phyloP scores from a whole-genome alignment of 139 green algal genomes.

The Penium margaritaceum region DNA sequence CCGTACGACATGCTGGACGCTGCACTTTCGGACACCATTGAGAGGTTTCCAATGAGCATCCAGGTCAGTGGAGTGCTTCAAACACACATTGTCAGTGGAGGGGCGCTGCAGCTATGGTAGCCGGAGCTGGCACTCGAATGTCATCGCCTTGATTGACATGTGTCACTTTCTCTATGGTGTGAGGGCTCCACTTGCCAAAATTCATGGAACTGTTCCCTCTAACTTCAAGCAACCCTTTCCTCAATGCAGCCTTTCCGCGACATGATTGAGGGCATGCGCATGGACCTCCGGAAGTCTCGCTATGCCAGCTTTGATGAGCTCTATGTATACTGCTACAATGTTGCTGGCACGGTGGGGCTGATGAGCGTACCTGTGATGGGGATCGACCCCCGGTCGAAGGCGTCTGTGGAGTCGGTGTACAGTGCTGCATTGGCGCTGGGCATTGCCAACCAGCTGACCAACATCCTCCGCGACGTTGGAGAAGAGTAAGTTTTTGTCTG shows the following conservation, averaged over 20 bases:
- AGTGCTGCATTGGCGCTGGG: constrained; percentile 81
- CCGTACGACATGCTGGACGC: constrained; percentile 93
- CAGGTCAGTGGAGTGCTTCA: too few species aligned
- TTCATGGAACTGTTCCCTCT: neutral
- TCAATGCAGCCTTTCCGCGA: constrained; percentile 72
- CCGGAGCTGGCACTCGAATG: too few species aligned
- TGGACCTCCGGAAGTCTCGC: constrained; percentile 87
- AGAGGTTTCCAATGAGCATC: constrained; percentile 84
- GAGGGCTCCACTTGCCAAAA: too few species aligned
- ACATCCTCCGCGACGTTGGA: constrained; percentile 95
- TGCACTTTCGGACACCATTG: constrained; percentile 84
- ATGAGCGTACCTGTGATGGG: constrained; percentile 97
- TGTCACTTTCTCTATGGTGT: too few species aligned
- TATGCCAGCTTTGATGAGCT: constrained; percentile 97
- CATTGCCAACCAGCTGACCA: constrained; percentile 98
- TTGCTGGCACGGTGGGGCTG: constrained; percentile 90
- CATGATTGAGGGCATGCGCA: constrained; percentile 98
- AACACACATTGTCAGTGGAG: too few species aligned
- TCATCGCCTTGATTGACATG: too few species aligned
- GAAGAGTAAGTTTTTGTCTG: constrained; percentile 83
- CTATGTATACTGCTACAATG: constrained; percentile 98
- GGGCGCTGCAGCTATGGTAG: too few species aligned
- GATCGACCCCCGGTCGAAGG: constrained; percentile 58
- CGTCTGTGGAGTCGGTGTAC: constrained; percentile 82
- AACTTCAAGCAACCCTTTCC: neutral